A percentile compares a stretch with the other conserved stretches of the same genome.
Evolutionary conservation across 2,329 filamentous ascomycete genomes (phyloP).

Genomic region (Trichophyton mentagrophytes): DNA sequence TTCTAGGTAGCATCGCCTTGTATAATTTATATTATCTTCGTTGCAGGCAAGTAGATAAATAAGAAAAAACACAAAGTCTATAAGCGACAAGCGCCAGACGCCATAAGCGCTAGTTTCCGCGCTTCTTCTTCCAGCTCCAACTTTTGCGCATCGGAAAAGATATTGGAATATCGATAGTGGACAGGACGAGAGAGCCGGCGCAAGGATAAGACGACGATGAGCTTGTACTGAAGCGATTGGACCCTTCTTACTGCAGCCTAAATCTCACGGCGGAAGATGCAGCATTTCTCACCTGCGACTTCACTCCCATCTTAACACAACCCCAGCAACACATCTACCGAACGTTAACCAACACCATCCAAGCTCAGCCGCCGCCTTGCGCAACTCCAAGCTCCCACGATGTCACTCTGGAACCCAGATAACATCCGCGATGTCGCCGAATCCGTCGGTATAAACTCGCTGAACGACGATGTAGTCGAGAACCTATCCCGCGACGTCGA

Average conservation of each 20-base stretch:
- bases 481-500: conserved; percentile 88
- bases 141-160: neutral
- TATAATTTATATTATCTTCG: neutral
- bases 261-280: neutral
- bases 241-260: neutral
- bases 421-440: conserved; percentile 94
- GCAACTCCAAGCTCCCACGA: conserved; percentile 16
- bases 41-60: neutral
- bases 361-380: neutral
- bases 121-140: neutral
- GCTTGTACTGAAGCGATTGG: neutral
- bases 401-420: conserved; percentile 84
- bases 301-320: neutral
- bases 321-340: neutral
- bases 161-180: no score
- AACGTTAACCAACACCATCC: neutral
- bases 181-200: no score
- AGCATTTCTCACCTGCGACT: neutral
- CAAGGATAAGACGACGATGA: neutral
- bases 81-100: neutral
- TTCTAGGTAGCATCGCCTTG: neutral
- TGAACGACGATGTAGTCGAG: conserved; percentile 76
- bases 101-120: neutral
- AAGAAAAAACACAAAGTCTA: neutral
- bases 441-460: conserved; percentile 71